Evolutionary conservation across 768 basidiomycete species (phyloP).

Genomic region (Exidia glandulosa): DNA sequence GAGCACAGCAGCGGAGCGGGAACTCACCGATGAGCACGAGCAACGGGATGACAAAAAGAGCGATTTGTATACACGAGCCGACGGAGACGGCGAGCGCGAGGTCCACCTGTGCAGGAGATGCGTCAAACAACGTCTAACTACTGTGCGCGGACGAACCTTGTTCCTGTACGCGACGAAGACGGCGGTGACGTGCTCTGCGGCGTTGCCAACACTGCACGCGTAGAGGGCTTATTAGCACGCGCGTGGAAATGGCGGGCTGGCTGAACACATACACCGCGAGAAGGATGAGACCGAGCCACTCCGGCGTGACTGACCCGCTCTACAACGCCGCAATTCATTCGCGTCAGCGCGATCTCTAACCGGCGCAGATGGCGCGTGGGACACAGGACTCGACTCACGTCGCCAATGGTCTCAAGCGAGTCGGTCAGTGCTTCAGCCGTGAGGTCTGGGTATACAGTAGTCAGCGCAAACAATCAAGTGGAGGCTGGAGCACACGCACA

Average conservation of each 20-base stretch:
- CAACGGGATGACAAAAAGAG: conserved; percentile 75
- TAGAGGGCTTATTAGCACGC: no score
- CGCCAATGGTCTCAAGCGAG: conserved; percentile 68
- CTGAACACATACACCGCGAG: conserved; percentile 21
- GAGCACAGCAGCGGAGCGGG: no score
- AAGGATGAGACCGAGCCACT: conserved; percentile 83
- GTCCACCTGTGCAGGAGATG: not conserved
- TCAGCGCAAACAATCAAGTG: not conserved
- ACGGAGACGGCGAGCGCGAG: not conserved
- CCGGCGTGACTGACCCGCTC: conserved; percentile 46
- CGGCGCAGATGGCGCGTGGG: no score
- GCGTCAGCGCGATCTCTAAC: no score
- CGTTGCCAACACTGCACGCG: conserved; percentile 88
- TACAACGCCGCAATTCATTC: no score
- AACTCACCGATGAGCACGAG: conserved; percentile 14
- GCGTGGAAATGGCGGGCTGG: not conserved
- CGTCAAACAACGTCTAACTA: no score
- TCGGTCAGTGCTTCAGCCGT: conserved; percentile 63
- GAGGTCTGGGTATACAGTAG: conserved; percentile 34
- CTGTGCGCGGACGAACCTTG: not conserved
- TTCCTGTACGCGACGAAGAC: conserved; percentile 59
- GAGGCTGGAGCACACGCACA: conserved; percentile 9
- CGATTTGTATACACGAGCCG: conserved; percentile 49
- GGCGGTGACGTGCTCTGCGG: conserved; percentile 86
- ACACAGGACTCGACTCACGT: no score